These are phyloP conservation scores for Euclidium syriacum DNA, from an alignment of 345 rosid genomes.

Conservation along the genomic window DNA sequence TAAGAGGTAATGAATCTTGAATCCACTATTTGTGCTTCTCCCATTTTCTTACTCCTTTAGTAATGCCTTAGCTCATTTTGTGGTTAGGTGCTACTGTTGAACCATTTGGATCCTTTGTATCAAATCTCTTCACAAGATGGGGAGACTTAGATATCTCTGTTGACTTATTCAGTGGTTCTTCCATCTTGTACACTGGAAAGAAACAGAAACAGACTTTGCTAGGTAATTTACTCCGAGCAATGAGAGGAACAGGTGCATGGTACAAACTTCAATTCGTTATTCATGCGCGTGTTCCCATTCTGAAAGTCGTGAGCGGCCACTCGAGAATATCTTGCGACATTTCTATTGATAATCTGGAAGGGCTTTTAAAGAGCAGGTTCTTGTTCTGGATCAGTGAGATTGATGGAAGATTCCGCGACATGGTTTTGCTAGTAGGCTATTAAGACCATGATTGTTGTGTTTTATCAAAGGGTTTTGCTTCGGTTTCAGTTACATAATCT, in stretches of 20 bases:
- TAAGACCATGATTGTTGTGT: constrained; percentile 12
- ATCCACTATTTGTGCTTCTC: constrained; percentile 2
- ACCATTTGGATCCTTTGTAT: constrained; percentile 87
- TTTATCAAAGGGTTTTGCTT: not conserved
- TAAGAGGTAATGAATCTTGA: constrained; percentile 58
- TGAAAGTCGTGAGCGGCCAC: constrained; percentile 51
- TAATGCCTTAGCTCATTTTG: not conserved
- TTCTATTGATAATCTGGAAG: constrained; percentile 71
- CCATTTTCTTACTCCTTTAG: not conserved
- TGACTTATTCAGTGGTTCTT: constrained; percentile 44
- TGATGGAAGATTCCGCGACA: constrained; percentile 76
- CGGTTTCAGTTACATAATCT: not conserved
- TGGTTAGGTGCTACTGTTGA: constrained; percentile 76
- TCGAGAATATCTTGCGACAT: constrained; percentile 72
- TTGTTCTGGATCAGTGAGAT: constrained; percentile 73
- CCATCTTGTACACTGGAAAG: constrained; percentile 63
- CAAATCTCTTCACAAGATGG: constrained; percentile 69
- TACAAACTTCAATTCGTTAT: constrained; percentile 48
- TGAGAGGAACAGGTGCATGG: constrained; percentile 58
- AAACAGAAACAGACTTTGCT: constrained; percentile 58
- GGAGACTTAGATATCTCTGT: constrained; percentile 89
- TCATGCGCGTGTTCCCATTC: constrained; percentile 77
- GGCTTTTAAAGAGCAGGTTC: constrained; percentile 72
- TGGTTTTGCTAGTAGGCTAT: constrained; percentile 64
- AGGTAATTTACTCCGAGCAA: constrained; percentile 44